Percentiles rank a stretch among this genome's conserved stretches.
These are phyloP conservation scores for Lonicera japonica DNA, from an alignment of 129 eudicot species.

Conservation along the genomic window DNA sequence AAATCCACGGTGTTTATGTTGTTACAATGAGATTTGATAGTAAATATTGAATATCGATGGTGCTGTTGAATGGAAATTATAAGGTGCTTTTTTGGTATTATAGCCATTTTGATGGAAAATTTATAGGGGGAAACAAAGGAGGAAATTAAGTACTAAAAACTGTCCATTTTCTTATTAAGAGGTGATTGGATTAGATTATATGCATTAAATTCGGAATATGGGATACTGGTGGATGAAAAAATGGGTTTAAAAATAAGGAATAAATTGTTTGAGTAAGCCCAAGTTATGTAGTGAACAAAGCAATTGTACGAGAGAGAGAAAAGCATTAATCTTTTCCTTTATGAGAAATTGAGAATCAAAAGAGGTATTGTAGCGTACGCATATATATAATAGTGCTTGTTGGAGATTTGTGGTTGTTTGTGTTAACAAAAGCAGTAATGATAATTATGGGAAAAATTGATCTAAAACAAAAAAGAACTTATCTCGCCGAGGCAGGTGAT, in stretches of 20 bases:
- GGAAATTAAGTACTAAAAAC: constrained; percentile 44
- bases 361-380: not conserved
- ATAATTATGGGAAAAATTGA: too few relatives aligned
- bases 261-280: too few relatives aligned
- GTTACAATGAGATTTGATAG: constrained; percentile 61
- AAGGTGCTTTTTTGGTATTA: constrained; percentile 33
- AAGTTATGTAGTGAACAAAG: too few relatives aligned
- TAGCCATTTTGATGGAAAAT: constrained; percentile 26
- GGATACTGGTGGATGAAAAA: too few relatives aligned
- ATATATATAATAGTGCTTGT: too few relatives aligned
- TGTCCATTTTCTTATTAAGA: constrained; percentile 22
- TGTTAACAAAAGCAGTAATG: too few relatives aligned
- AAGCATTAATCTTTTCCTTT: constrained; percentile 9
- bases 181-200: too few relatives aligned
- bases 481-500: too few relatives aligned
- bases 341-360: constrained; percentile 22
- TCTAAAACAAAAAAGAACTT: too few relatives aligned
- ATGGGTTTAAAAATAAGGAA: not conserved
- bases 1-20: constrained; percentile 76
- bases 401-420: too few relatives aligned
- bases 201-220: too few relatives aligned
- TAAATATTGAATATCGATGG: constrained; percentile 39
- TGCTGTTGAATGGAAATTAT: constrained; percentile 3
- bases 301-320: not conserved
- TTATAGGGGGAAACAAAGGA: constrained; percentile 18